Conservation (phyloP, 2,329 filamentous ascomycete species). For the Podosphaera fusca region DNA sequence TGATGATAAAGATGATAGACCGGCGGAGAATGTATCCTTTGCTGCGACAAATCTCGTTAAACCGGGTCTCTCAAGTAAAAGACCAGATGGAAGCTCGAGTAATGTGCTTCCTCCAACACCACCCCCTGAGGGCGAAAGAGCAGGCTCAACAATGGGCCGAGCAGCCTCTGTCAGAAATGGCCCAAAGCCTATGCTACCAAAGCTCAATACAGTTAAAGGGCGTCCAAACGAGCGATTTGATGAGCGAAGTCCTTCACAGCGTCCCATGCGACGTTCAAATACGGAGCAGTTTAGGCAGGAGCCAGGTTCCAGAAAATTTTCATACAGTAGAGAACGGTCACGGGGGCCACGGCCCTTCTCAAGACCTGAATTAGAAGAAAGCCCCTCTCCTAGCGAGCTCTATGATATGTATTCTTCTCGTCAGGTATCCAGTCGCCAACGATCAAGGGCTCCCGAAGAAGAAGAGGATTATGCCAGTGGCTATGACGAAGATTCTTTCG, state of each 20-base stretch:
- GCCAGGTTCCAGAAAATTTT: background rate
- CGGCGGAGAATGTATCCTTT: conserved; percentile 66
- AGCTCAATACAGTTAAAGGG: conserved; percentile 36
- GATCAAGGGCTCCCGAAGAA: conserved; percentile 50
- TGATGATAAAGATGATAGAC: conserved; percentile 53
- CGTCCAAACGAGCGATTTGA: conserved; percentile 22
- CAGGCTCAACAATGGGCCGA: conserved; percentile 21
- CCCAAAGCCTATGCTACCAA: conserved; percentile 34
- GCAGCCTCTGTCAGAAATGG: conserved; percentile 38
- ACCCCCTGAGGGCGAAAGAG: conserved; percentile 66
- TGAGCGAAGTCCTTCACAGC: background rate
- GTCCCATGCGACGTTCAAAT: background rate
- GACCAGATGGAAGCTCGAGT: conserved; percentile 70
- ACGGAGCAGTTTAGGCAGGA: background rate
- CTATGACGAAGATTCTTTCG: conserved; percentile 45
- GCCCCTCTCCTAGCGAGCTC: conserved; percentile 35
- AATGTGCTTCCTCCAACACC: conserved; percentile 95
- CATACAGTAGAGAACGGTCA: conserved; percentile 6
- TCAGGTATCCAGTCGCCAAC: conserved; percentile 2
- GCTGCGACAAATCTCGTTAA: conserved; percentile 87
- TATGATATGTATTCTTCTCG: conserved; percentile 38
- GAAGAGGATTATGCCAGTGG: conserved; percentile 56
- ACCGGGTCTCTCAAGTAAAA: conserved; percentile 53
- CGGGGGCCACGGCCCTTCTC: conserved; percentile 11
- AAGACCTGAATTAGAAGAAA: conserved; percentile 23